phyloP scores from a whole-genome alignment of 345 rosid species.

The Dipteronia sinensis region DNA sequence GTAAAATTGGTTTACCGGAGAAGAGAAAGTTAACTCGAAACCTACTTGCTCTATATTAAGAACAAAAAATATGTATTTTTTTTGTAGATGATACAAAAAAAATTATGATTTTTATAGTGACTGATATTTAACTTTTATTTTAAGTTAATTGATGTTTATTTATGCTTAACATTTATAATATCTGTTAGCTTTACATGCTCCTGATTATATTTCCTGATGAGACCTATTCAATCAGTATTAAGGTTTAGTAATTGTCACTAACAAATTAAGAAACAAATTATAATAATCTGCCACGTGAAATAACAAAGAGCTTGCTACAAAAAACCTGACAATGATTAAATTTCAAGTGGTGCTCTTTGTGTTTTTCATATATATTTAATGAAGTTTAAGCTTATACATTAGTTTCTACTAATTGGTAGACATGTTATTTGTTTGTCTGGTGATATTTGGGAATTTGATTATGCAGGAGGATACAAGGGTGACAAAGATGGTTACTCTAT shows the following conservation, averaged over 20 bases:
- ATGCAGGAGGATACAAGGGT: slow-evolving; percentile 81
- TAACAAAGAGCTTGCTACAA: not conserved
- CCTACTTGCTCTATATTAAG: not conserved
- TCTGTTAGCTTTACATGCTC: too few relatives aligned
- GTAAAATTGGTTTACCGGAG: not conserved
- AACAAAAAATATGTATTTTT: too few relatives aligned
- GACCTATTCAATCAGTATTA: too few relatives aligned
- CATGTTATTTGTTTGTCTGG: not conserved
- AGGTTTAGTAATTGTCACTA: not conserved
- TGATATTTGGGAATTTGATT: slow-evolving; percentile 6
- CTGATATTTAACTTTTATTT: not conserved
- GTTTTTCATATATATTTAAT: not conserved
- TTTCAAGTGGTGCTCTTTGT: not conserved
- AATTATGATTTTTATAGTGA: too few relatives aligned
- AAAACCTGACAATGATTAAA: not conserved
- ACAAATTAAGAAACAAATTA: not conserved
- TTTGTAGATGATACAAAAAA: too few relatives aligned
- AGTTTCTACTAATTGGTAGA: not conserved
- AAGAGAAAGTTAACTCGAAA: not conserved
- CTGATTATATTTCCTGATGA: too few relatives aligned
- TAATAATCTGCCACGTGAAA: not conserved
- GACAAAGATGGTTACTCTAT: slow-evolving; percentile 68
- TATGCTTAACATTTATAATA: too few relatives aligned
- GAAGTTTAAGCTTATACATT: not conserved
- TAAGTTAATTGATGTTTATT: not conserved